These are phyloP conservation scores for Areca catechu DNA, from an alignment of 176 grass and related monocot species.

Conservation along the genomic window DNA sequence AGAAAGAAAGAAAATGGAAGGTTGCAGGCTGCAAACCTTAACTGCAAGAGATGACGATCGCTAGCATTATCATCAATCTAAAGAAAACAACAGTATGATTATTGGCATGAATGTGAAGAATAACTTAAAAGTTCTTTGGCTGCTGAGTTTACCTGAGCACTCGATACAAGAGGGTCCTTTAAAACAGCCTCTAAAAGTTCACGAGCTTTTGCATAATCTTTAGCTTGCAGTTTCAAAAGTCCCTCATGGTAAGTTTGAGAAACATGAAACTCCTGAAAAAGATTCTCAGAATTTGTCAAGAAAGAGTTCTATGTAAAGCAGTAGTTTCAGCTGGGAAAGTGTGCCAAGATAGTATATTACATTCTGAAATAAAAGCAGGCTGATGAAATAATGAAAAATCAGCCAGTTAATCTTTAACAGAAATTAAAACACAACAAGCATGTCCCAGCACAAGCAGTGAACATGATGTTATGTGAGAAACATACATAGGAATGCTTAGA, in stretches of 20 bases:
- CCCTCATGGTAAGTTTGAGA: slow-evolving; percentile 92
- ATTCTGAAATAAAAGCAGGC: no score
- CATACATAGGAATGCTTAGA: no score
- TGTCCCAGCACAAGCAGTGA: no score
- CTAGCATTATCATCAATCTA: slow-evolving; percentile 57
- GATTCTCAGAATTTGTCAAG: no score
- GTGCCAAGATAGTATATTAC: no score
- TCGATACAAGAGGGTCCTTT: slow-evolving; percentile 71
- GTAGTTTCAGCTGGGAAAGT: no score
- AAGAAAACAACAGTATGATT: slow-evolving; percentile 15
- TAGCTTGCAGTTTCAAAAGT: slow-evolving; percentile 73
- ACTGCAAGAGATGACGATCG: slow-evolving; percentile 78
- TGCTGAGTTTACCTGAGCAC: slow-evolving; percentile 36
- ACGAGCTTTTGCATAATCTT: slow-evolving; percentile 60
- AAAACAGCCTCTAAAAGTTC: slow-evolving; percentile 82
- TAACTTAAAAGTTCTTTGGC: slow-evolving; percentile 11
- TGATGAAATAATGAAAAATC: no score
- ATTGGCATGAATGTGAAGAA: slow-evolving; percentile 14
- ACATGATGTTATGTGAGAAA: no score
- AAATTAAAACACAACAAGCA: no score
- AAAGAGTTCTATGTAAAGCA: no score
- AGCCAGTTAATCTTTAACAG: no score
- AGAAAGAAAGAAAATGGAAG: slow-evolving; percentile 9
- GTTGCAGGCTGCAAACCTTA: slow-evolving; percentile 46
- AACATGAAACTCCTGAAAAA: slow-evolving; percentile 71